These are phyloP conservation scores for Sporothrix pseudoabietina DNA, from an alignment of 2,329 filamentous ascomycete genomes.

Conservation along the genomic window DNA sequence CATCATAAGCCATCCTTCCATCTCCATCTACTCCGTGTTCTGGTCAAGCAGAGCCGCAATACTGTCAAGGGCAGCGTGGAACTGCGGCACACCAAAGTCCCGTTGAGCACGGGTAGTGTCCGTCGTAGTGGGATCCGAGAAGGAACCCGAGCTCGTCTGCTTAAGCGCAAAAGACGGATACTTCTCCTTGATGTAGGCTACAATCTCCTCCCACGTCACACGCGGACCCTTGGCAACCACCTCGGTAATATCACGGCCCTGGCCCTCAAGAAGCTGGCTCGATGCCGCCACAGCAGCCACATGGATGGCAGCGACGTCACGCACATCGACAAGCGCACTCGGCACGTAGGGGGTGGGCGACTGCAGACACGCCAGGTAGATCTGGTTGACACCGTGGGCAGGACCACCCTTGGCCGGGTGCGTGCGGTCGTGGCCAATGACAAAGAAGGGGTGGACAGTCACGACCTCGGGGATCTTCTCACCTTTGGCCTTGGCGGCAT, in stretches of 20 bases:
- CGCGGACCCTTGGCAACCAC: neutral
- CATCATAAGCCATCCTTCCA: neutral
- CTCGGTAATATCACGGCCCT: constrained; percentile 6
- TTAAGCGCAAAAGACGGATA: neutral
- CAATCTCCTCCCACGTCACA: constrained; percentile 8
- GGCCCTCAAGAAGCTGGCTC: neutral
- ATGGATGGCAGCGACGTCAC: constrained; percentile 28
- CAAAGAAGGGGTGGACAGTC: constrained; percentile 28
- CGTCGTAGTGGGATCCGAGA: neutral
- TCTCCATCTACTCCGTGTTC: neutral
- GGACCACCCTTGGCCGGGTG: neutral
- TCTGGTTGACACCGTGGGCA: constrained; percentile 11
- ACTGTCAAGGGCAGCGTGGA: neutral
- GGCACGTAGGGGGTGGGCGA: neutral
- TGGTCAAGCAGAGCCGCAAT: neutral
- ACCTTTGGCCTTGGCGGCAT: constrained; percentile 11
- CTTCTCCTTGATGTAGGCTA: neutral
- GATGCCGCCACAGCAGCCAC: neutral
- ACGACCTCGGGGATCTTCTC: constrained; percentile 24
- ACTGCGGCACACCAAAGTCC: constrained; percentile 10
- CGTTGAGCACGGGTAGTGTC: neutral
- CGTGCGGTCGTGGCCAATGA: constrained; percentile 30
- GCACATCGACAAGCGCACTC: constrained; percentile 30
- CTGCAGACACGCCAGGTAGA: constrained; percentile 23
- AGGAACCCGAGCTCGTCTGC: neutral